phyloP scores from a whole-genome alignment of 495 filamentous ascomycete genomes.

The Choiromyces venosus region DNA sequence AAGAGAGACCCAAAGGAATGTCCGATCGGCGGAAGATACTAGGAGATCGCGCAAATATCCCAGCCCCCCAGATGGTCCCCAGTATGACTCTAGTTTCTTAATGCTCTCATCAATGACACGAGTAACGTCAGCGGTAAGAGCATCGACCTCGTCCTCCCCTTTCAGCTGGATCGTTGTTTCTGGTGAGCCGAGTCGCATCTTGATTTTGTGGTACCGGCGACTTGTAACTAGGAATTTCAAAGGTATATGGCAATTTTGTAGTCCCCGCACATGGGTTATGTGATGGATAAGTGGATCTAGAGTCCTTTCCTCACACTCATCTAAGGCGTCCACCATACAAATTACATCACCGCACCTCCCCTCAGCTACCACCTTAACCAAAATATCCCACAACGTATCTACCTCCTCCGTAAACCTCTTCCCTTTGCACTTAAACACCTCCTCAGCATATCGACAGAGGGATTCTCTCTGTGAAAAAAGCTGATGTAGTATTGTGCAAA shows the following conservation, averaged over 20 bases:
- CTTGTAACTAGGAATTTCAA: constrained; percentile 49
- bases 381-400: constrained; percentile 42
- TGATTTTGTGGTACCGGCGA: constrained; percentile 46
- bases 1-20: constrained; percentile 45
- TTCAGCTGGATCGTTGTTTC: constrained; percentile 39
- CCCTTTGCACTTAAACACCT: constrained; percentile 28
- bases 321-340: constrained; percentile 47
- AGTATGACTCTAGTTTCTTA: constrained; percentile 29
- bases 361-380: constrained; percentile 29
- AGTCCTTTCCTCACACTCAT: constrained; percentile 44
- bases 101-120: constrained; percentile 43
- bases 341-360: constrained; percentile 33
- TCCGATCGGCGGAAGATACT: constrained; percentile 41
- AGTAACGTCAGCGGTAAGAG: constrained; percentile 45
- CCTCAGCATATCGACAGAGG: constrained; percentile 37
- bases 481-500: constrained; percentile 45
- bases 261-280: constrained; percentile 1
- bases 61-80: constrained; percentile 12
- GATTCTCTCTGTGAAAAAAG: constrained; percentile 36
- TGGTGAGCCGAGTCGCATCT: constrained; percentile 25
- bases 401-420: constrained; percentile 36
- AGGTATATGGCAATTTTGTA: constrained; percentile 1
- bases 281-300: constrained; percentile 34
- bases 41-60: constrained; percentile 31
- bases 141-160: constrained; percentile 44